A percentile compares a stretch with the other conserved stretches of the same genome.
These are phyloP conservation scores for Sarocladium oryzae DNA, from an alignment of 2,329 filamentous ascomycete species.

Conservation along the genomic window DNA sequence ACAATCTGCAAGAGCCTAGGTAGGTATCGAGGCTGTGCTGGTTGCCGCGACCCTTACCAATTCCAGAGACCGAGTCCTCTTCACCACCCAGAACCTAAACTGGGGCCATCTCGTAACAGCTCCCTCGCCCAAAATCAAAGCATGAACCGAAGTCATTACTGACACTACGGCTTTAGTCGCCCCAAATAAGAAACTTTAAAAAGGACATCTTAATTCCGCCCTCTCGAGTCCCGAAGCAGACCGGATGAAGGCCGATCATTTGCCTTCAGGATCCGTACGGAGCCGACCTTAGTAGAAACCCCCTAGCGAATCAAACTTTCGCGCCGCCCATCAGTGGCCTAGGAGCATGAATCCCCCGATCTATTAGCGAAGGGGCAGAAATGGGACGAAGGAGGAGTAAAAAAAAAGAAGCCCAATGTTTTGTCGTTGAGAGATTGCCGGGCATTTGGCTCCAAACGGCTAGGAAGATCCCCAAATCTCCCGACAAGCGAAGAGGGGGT, in stretches of 20 bases:
- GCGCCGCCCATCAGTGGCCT: not conserved
- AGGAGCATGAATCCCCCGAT: conserved; percentile 4
- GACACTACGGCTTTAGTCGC: not conserved
- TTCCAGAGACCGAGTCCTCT: not conserved
- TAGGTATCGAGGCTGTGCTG: not conserved
- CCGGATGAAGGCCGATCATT: not conserved
- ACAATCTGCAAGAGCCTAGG: too few relatives aligned
- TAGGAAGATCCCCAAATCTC: conserved; percentile 4
- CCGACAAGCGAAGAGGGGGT: conserved; percentile 1
- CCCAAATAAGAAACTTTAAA: not conserved
- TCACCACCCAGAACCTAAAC: not conserved
- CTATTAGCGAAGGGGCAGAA: not conserved
- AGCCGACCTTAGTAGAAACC: not conserved
- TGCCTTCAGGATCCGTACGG: not conserved
- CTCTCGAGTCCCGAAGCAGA: not conserved
- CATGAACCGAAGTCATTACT: not conserved
- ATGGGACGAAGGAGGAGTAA: not conserved
- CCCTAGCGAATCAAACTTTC: conserved; percentile 3
- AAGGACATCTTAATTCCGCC: not conserved
- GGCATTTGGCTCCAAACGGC: conserved; percentile 3
- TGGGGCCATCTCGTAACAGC: not conserved
- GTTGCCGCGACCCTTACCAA: not conserved
- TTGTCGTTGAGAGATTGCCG: not conserved
- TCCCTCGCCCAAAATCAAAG: not conserved
- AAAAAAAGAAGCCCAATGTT: not conserved